These are phyloP conservation scores for Conoideocrella luteorostrata DNA, from an alignment of 2,329 filamentous ascomycete species.

Conservation along the genomic window DNA sequence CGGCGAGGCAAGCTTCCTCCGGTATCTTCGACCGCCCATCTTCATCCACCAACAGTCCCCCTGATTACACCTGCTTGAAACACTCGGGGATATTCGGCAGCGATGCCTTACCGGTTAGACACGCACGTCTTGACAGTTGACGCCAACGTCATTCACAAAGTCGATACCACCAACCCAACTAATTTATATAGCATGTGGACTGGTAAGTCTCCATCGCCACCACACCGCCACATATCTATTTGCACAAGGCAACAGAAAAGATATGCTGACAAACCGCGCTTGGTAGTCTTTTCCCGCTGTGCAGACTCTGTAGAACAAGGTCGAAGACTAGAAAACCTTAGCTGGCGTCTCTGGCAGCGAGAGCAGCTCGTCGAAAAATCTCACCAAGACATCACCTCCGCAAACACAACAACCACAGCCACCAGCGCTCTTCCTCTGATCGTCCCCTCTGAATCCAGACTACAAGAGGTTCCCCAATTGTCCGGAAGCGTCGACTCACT, in stretches of 20 bases:
- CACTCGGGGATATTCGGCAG: constrained; percentile 31
- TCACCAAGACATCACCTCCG: constrained; percentile 38
- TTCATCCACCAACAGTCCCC: constrained; percentile 8
- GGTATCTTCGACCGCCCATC: background rate
- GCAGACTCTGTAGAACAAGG: constrained; percentile 92
- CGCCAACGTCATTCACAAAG: constrained; percentile 84
- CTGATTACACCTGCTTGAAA: constrained; percentile 32
- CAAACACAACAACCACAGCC: constrained; percentile 27
- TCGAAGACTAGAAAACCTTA: constrained; percentile 86
- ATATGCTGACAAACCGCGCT: constrained; percentile 23
- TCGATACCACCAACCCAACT: constrained; percentile 87
- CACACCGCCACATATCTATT: too few relatives aligned
- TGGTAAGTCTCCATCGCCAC: too few relatives aligned
- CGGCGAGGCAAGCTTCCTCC: constrained; percentile 1
- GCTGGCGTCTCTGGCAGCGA: constrained; percentile 91
- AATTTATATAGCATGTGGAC: constrained; percentile 97
- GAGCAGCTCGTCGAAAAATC: constrained; percentile 73
- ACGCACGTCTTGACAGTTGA: constrained; percentile 87
- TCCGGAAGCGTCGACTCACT: constrained; percentile 73
- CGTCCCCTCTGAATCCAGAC: constrained; percentile 36
- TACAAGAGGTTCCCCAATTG: constrained; percentile 60
- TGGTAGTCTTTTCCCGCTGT: constrained; percentile 83
- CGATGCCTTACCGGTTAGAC: constrained; percentile 78
- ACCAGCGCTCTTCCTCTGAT: constrained; percentile 41
- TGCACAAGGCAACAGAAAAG: too few relatives aligned